phyloP scores from a whole-genome alignment of 148 eudicot genomes.

The Heliosperma pusillum region DNA sequence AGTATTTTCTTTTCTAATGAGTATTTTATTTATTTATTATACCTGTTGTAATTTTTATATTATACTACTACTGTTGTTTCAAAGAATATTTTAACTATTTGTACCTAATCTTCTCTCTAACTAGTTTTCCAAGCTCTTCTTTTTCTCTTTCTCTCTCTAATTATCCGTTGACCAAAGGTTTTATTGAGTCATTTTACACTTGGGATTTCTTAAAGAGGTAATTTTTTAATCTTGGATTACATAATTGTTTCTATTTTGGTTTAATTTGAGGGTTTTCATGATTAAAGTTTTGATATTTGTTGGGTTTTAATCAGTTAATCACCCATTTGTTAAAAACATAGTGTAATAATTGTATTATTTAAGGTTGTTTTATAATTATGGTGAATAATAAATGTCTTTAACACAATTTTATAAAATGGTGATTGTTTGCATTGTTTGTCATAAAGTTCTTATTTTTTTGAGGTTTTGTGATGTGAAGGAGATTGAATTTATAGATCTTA shows the following conservation, averaged over 20 bases:
- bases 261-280: neutral
- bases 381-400: conserved; percentile 1
- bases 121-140: neutral
- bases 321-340: neutral
- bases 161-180: neutral
- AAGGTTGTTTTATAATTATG: neutral
- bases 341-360: neutral
- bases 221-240: neutral
- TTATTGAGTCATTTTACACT: no score
- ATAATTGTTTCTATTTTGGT: neutral
- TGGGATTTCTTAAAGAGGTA: neutral
- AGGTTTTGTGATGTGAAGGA: neutral
- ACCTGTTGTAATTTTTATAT: no score
- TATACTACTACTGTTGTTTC: no score
- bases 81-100: neutral
- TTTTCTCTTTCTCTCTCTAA: neutral
- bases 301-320: neutral
- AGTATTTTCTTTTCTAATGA: no score
- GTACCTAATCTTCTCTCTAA: neutral
- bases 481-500: neutral
- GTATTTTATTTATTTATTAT: no score
- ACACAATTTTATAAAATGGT: neutral
- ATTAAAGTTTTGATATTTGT: neutral
- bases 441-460: neutral
- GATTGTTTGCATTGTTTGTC: neutral